Evolutionary conservation across 371 early-diverging fungal species (phyloP), one percentile per base, ranked within the genome.

Genomic region (Mucor velutinosus): DNA sequence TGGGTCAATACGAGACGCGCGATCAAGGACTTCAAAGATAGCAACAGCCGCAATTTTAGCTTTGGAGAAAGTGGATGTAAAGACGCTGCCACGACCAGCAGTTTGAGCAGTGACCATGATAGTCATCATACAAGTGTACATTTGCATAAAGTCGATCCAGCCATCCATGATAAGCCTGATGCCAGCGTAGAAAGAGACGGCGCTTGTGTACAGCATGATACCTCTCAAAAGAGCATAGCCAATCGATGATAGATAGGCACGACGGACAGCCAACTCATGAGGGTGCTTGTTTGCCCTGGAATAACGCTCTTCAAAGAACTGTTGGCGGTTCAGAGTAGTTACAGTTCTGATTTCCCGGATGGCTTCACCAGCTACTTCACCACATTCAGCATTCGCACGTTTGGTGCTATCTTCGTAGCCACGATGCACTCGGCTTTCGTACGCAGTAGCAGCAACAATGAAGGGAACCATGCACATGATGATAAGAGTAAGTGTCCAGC

Each of bases 311-410:
- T 87, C 85, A 60, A 95, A 92, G 41, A 79, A 73, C 30, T 62
- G 45, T 67, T 97, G 95, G 65, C 92, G 89, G n/a, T 90, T 92
- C n/a, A 97, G 79, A 1, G 91, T 77, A 37, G 89, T 86, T 29
- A 97, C 95, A 1, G 97, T 97, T 39, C 96, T 88, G 56, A 97
- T 90, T 77, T 90, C 89, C 63, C 87, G 78, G 49, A 97, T 89
- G 30, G 94, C 93, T 74, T 97, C 97, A 68, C 86, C 84, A 35
- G 94, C 93, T 57, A 88, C 83, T 73, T 90, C 89, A 60, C 89
- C 88, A 45, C 90, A 85, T 21, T 84, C 77, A 65, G 87, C 85
- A 65, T 91, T 91, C 0, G 90, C 87, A 58, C 85, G 84, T 66
- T 84, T 81, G 25, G 83, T 87, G 71, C 89, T 80, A 56, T 77